Conservation (phyloP, 495 filamentous ascomycete genomes). For the Glutinoglossum americanum region DNA sequence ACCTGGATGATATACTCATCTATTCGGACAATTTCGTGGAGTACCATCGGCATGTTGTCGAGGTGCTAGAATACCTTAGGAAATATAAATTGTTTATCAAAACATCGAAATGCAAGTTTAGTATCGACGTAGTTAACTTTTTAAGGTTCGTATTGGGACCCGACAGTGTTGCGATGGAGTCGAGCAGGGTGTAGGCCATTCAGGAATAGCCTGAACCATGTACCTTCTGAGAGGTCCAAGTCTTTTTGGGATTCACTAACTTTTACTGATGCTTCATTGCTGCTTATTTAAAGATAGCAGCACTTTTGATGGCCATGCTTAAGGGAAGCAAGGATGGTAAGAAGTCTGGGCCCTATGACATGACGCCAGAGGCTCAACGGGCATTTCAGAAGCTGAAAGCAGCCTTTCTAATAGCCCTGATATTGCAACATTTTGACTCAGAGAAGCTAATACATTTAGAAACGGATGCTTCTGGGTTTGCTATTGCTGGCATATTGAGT, state of each 20-base stretch:
- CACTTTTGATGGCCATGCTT: slow-evolving; percentile 3
- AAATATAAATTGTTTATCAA: not conserved
- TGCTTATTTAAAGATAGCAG: slow-evolving; percentile 2
- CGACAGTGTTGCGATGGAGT: slow-evolving; percentile 8
- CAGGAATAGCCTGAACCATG: slow-evolving; percentile 9
- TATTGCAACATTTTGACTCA: slow-evolving; percentile 8
- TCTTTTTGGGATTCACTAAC: slow-evolving; percentile 13
- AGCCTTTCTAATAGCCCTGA: slow-evolving; percentile 4
- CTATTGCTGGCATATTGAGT: slow-evolving; percentile 6
- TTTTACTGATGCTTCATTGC: slow-evolving; percentile 11
- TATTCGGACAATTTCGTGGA: not conserved
- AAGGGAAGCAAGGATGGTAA: not conserved
- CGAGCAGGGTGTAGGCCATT: slow-evolving; percentile 5
- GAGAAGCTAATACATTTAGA: slow-evolving; percentile 7
- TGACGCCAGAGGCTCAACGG: not conserved
- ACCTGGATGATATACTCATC: slow-evolving; percentile 1
- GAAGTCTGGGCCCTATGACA: not conserved
- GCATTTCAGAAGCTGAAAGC: slow-evolving; percentile 3
- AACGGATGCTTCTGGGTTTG: slow-evolving; percentile 12
- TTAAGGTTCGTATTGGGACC: slow-evolving; percentile 8
- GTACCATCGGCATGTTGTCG: not conserved
- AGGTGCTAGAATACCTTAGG: not conserved
- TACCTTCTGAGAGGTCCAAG: slow-evolving; percentile 7
- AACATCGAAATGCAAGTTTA: not conserved
- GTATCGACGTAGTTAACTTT: slow-evolving; percentile 1